Base-by-base conservation (phyloP, 306 rosid species). In the Luffa acutangula region DNA sequence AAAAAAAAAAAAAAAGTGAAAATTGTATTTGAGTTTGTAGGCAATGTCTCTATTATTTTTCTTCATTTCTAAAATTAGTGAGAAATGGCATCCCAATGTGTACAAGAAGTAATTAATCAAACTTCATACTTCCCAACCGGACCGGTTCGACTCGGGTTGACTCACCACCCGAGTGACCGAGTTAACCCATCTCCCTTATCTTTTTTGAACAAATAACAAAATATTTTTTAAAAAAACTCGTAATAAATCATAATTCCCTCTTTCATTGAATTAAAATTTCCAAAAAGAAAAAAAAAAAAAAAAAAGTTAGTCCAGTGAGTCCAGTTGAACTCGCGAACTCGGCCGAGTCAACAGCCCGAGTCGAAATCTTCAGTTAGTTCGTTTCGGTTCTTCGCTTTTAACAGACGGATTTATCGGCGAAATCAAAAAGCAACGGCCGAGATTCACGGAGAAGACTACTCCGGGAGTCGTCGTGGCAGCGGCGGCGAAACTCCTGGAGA, bases 371-470 rank as follows among this genome's bases (percentile, higher is more conserved):
- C 39, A 20, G 39, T 70, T 9, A 42, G 39, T 67, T 1, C 8
- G 9, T 5, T 54, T 43, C 31, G 31, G 31, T 25, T 2, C 42
- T 76, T 37, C 46, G 25, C 3, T 3, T 79, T 9, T 63, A 84
- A 80, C 82, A 87, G n/a, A 89, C 80, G 3, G 78, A 80, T 71
- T 87, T 80, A 48, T 87, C 89, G 8, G 81, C 60, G 14, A 65
- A 52, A 63, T 78, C 82, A 4, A 69, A 88, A 69, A 94, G 96
- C 89, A 94, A 87, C 60, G 98, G 98, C 79, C 93, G 45, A 33
- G 98, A 90, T 78, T 92, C 97, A 39, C 83, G 88, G 33, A 77
- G 67, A 41, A 57, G 70, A 31, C 79, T 54, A 37, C 51, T 87
- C 74, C 88, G 54, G 45, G 77, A 74, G 79, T 86, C 94, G 56